phyloP scores from a whole-genome alignment of 2,329 filamentous ascomycete genomes.

The Microsporum canis region DNA sequence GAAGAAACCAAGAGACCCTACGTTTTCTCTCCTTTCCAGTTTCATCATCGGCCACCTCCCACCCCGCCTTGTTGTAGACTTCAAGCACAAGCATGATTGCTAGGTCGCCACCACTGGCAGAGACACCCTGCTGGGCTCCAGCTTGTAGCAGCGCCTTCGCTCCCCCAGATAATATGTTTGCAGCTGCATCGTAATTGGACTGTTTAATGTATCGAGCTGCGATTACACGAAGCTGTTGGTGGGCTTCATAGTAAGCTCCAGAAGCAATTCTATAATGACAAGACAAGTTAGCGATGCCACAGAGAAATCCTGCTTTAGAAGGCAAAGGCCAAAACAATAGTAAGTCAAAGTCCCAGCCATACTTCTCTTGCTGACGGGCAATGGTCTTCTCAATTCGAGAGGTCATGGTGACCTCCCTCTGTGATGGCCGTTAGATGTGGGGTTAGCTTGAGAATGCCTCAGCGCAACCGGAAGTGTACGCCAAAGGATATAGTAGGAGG shows the following conservation, averaged over 20 bases:
- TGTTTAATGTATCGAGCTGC: conserved; percentile 88
- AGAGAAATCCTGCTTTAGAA: background rate
- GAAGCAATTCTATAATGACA: conserved; percentile 57
- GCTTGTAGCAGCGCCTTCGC: conserved; percentile 62
- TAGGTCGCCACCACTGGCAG: conserved; percentile 82
- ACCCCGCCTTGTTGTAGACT: conserved; percentile 76
- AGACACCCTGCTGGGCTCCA: conserved; percentile 66
- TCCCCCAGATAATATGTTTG: conserved; percentile 75
- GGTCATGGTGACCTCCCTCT: conserved; percentile 23
- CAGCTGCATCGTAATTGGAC: conserved; percentile 69
- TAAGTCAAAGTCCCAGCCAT: conserved; percentile 15
- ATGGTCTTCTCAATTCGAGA: conserved; percentile 57
- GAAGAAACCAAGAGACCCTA: conserved; percentile 13
- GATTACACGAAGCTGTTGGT: conserved; percentile 94
- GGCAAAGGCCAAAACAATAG: background rate
- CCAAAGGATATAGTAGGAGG: background rate
- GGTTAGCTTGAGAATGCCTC: background rate
- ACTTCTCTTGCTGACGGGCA: conserved; percentile 67
- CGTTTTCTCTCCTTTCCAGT: conserved; percentile 54
- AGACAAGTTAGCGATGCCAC: background rate
- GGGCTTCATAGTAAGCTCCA: conserved; percentile 93
- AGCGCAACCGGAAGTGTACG: background rate
- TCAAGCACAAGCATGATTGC: conserved; percentile 78
- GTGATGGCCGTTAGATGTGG: background rate
- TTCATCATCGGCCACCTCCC: conserved; percentile 53